Conservation (phyloP, 495 filamentous ascomycete genomes). For the Penicillium angulare region DNA sequence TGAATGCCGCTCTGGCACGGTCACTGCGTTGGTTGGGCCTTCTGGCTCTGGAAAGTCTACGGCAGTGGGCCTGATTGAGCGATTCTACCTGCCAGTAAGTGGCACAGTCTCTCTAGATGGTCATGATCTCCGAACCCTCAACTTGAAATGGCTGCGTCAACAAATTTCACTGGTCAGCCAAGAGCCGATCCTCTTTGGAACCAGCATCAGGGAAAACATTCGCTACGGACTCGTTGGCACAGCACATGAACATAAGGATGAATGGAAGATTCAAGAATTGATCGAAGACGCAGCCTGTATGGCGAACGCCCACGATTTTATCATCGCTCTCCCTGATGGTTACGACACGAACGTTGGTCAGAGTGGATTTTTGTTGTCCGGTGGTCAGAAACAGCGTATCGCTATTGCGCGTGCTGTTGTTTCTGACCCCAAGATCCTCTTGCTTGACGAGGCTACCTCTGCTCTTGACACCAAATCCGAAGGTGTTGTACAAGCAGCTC, state of each 20-base stretch:
- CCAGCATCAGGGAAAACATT: conserved; percentile 85
- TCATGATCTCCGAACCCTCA: conserved; percentile 75
- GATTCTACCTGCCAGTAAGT: conserved; percentile 86
- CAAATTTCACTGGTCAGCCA: conserved; percentile 87
- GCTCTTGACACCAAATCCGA: conserved; percentile 96
- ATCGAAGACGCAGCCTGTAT: conserved; percentile 80
- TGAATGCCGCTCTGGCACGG: conserved; percentile 78
- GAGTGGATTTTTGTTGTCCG: conserved; percentile 86
- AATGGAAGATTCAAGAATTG: conserved; percentile 64
- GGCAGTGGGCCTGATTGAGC: conserved; percentile 85
- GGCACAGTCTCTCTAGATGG: conserved; percentile 81
- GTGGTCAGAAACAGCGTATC: conserved; percentile 96
- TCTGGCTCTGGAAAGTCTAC: conserved; percentile 91
- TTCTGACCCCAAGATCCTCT: conserved; percentile 89
- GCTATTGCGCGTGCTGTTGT: conserved; percentile 86
- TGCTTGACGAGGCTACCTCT: conserved; percentile 93
- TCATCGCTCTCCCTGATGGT: conserved; percentile 76
- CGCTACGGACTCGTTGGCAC: conserved; percentile 86
- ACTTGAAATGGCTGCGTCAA: conserved; percentile 87
- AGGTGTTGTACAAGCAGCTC: conserved; percentile 88
- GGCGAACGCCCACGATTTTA: conserved; percentile 93
- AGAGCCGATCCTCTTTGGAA: conserved; percentile 71
- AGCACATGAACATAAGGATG: conserved; percentile 60
- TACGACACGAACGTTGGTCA: conserved; percentile 96
- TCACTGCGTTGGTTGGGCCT: conserved; percentile 81